Evolutionary conservation across 1,284 basidiomycete species (phyloP), one percentile per base, ranked within the genome.

Genomic region (Irpex rosettiformis): DNA sequence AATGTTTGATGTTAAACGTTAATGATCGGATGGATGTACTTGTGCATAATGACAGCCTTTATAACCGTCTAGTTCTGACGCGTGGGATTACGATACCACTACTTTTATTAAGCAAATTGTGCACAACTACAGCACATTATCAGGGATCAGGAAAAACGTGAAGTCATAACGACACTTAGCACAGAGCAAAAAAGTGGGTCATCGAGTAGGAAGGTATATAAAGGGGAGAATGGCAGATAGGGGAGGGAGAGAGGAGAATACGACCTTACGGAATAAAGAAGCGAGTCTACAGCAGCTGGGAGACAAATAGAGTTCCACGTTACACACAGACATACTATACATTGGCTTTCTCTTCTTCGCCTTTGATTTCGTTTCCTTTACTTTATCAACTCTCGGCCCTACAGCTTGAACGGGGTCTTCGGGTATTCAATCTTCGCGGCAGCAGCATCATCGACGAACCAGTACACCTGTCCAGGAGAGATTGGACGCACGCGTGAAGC

Each of bases 391-490:
- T 42, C 3, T 16, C 37, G 4, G 16, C 8, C 8, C 62, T 68
- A 88, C 58, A 86, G 67, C 69, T 81, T 82, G 72, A 88, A 84
- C 10, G 74, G 64, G 3, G 81, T 79, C 70, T 74, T 78, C 10
- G 79, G 69, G 68, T 84, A 89, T 66, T 79, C 67, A 45, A 89
- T 80, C 69, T 88, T 85, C 45, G 73, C 77, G 5, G 85, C 80
- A 1, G 94, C 94, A 6, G 86, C 86, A 57, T 93, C 85, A 73
- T 96, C 93, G 37, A 90, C 85, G 73, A 96, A 96, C 94, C 94
- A 97, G 73, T 86, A 94, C 18, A 96, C 79, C 61, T 89, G 86
- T 22, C 96, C 96, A 11, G 93, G 94, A 58, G 81, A 80, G 4
- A 81, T 83, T 1, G 91, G 94, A 60, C 82, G 84, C 51, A 99